Evolutionary conservation across 805 yeast species (phyloP).

Genomic region (Maudiozyma serrabonitensis): DNA sequence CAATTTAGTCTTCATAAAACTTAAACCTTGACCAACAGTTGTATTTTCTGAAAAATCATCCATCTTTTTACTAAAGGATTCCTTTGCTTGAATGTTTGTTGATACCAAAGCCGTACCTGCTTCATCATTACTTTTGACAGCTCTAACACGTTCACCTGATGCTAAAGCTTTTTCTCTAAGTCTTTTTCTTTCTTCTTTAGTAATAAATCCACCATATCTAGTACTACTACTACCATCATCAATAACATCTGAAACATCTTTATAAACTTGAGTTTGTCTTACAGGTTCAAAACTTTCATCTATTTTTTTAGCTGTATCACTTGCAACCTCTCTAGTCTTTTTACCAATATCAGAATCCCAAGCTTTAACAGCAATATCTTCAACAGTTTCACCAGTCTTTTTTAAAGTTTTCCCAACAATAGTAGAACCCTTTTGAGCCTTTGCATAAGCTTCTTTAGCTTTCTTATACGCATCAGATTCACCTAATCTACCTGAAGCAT

Average conservation of each 20-base stretch:
- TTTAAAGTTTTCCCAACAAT: conserved; percentile 65
- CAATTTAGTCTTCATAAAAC: conserved; percentile 49
- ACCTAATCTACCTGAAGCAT: conserved; percentile 88
- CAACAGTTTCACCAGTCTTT: conserved; percentile 90
- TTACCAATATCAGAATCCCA: conserved; percentile 95
- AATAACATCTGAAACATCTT: conserved; percentile 78
- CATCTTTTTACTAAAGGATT: conserved; percentile 54
- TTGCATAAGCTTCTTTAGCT: conserved; percentile 86
- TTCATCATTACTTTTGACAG: conserved; percentile 66
- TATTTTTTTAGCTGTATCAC: conserved; percentile 71
- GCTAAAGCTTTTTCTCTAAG: conserved; percentile 58
- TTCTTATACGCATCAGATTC: conserved; percentile 88
- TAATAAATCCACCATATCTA: conserved; percentile 85
- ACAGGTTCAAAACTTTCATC: conserved; percentile 87
- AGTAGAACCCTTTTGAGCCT: conserved; percentile 65
- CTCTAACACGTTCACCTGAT: conserved; percentile 51
- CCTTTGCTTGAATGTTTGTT: conserved; percentile 71
- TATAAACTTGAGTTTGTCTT: conserved; percentile 78
- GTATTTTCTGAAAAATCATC: conserved; percentile 59
- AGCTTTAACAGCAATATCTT: conserved; percentile 78
- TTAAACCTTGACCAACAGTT: conserved; percentile 54
- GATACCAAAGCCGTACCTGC: conserved; percentile 79
- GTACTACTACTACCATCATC: conserved; percentile 84
- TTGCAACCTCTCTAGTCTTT: conserved; percentile 79
- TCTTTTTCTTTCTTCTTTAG: conserved; percentile 67